Conservation (phyloP, 495 filamentous ascomycete species). For the Podospora fimiseda region DNA sequence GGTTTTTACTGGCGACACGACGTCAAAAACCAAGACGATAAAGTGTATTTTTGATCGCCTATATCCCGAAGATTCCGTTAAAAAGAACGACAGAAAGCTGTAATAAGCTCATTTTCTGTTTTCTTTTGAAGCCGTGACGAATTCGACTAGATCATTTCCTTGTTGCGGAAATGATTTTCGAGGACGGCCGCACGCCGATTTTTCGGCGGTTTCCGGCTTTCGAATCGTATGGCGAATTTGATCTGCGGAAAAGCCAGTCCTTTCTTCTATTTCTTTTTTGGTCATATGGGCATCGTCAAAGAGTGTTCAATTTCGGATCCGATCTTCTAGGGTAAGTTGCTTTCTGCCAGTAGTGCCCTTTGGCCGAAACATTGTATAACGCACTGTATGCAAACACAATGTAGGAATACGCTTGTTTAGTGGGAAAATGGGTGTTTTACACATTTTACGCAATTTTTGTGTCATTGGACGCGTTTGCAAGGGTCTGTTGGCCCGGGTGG, state of each 20-base stretch:
- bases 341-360: not conserved
- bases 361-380: too few relatives aligned
- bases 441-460: too few relatives aligned
- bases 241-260: not conserved
- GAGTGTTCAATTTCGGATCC: not conserved
- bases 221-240: not conserved
- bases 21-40: too few relatives aligned
- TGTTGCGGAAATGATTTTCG: not conserved
- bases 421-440: too few relatives aligned
- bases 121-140: not conserved
- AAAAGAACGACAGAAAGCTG: not conserved
- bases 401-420: too few relatives aligned
- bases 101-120: not conserved
- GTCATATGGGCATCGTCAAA: not conserved
- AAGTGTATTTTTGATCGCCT: not conserved
- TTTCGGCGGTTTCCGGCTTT: not conserved
- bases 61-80: not conserved
- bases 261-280: not conserved
- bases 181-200: not conserved
- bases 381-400: too few relatives aligned
- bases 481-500: too few relatives aligned
- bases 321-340: too few relatives aligned
- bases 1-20: too few relatives aligned
- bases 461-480: too few relatives aligned
- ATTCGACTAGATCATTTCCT: not conserved